Conservation (phyloP, 495 filamentous ascomycete genomes). For the Penicillium arizonense region DNA sequence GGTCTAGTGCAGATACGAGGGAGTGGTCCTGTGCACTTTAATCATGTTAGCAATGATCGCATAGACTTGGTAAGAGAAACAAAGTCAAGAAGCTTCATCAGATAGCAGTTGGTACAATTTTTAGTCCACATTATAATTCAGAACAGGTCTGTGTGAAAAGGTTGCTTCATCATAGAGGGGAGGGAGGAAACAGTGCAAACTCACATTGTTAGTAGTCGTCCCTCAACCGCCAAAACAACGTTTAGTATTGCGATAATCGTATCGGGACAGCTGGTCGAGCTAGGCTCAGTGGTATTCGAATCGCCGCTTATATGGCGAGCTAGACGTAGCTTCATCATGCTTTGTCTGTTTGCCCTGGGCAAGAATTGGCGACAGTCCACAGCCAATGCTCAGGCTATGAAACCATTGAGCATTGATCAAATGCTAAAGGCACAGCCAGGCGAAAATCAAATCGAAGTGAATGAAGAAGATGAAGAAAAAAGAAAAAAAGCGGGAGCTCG, state of each 20-base stretch:
- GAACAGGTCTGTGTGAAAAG: conserved; percentile 60
- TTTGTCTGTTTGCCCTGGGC: background rate
- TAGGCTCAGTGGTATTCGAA: background rate
- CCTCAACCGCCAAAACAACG: background rate
- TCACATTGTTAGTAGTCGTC: background rate
- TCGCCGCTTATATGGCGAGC: background rate
- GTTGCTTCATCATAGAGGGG: conserved; percentile 49
- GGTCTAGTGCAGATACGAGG: too few species aligned
- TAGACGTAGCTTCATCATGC: conserved; percentile 1
- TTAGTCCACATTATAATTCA: conserved; percentile 46
- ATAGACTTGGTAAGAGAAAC: background rate
- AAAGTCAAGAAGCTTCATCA: conserved; percentile 27
- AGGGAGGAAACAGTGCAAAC: background rate
- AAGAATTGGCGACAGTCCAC: too few species aligned
- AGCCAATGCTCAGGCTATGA: too few species aligned
- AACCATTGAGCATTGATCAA: too few species aligned
- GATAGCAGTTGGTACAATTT: conserved; percentile 52
- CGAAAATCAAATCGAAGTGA: background rate
- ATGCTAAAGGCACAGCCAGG: background rate
- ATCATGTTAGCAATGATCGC: conserved; percentile 12
- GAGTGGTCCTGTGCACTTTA: background rate
- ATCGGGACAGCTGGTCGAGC: background rate
- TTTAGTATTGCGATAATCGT: background rate
- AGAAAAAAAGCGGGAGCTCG: conserved; percentile 5
- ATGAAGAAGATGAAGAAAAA: background rate